A percentile compares a stretch with the other conserved stretches of the same genome.
Conservation (phyloP, 2,329 filamentous ascomycete genomes). For the Paracamarosporium sp. region DNA sequence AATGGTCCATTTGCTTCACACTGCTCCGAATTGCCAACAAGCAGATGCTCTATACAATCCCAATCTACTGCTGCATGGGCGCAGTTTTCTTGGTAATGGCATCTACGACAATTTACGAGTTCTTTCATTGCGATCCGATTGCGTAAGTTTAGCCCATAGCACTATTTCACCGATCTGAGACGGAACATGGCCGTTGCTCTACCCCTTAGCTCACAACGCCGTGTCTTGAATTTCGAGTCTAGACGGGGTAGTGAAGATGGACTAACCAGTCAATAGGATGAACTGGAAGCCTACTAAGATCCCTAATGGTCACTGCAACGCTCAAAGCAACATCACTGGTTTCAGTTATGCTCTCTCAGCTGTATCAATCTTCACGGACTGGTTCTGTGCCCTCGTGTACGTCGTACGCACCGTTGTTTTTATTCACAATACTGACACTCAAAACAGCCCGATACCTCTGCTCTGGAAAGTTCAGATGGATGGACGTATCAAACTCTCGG, state of each 20-base stretch:
- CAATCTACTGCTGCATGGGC: constrained; percentile 33
- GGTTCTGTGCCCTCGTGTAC: constrained; percentile 42
- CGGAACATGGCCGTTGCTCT: too few relatives aligned
- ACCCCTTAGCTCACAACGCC: too few relatives aligned
- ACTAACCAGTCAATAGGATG: constrained; percentile 24
- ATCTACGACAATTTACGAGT: constrained; percentile 43
- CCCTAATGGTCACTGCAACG: constrained; percentile 16
- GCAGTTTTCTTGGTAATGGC: constrained; percentile 34
- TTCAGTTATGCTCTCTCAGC: constrained; percentile 29
- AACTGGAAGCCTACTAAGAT: constrained; percentile 31
- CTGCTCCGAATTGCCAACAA: constrained; percentile 41
- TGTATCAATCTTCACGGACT: constrained; percentile 44
- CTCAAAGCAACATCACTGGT: constrained; percentile 18
- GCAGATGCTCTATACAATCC: constrained; percentile 28
- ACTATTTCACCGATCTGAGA: too few relatives aligned
- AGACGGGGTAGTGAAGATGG: constrained; percentile 7
- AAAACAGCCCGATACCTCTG: constrained; percentile 23
- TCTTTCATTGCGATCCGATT: constrained; percentile 33
- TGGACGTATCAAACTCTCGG: constrained; percentile 24
- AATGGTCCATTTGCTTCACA: constrained; percentile 43
- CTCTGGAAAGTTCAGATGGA: constrained; percentile 31
- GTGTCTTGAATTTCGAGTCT: neutral
- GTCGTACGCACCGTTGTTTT: neutral
- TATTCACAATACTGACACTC: neutral
- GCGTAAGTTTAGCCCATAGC: constrained; percentile 7